These are phyloP conservation scores for Aspergillus ellipticus DNA, from an alignment of 495 filamentous ascomycete species.

Conservation along the genomic window DNA sequence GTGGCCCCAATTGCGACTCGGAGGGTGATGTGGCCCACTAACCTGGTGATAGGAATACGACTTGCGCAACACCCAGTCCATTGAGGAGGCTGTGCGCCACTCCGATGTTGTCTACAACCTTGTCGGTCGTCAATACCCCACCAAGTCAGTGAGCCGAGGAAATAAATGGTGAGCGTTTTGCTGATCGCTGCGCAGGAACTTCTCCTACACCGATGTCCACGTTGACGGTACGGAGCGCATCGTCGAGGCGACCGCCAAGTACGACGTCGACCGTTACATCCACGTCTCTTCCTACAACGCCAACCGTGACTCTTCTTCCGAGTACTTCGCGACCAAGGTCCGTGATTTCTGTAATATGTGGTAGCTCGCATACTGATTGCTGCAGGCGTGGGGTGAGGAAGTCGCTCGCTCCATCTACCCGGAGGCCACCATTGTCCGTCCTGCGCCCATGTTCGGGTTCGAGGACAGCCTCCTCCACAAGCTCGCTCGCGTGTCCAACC, in stretches of 20 bases:
- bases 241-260: conserved; percentile 93
- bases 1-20: neutral
- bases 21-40: neutral
- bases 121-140: conserved; percentile 88
- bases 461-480: conserved; percentile 89
- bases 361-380: conserved; percentile 11
- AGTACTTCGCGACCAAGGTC: conserved; percentile 90
- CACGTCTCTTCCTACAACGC: conserved; percentile 97
- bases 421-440: conserved; percentile 95
- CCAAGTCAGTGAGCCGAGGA: conserved; percentile 62
- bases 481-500: conserved; percentile 71
- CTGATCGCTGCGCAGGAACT: conserved; percentile 68
- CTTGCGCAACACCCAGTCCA: conserved; percentile 88
- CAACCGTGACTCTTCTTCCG: conserved; percentile 70
- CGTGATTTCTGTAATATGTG: neutral
- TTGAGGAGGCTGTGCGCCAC: conserved; percentile 94
- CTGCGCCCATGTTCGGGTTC: conserved; percentile 88
- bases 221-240: conserved; percentile 94
- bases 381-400: conserved; percentile 72
- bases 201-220: conserved; percentile 86
- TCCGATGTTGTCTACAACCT: conserved; percentile 98
- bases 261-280: conserved; percentile 95
- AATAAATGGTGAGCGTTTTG: neutral
- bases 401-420: conserved; percentile 88
- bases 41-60: conserved; percentile 72